A percentile compares a stretch with the other conserved stretches of the same genome.
Conservation (phyloP, 306 rosid genomes). For the Prunus persica region DNA sequence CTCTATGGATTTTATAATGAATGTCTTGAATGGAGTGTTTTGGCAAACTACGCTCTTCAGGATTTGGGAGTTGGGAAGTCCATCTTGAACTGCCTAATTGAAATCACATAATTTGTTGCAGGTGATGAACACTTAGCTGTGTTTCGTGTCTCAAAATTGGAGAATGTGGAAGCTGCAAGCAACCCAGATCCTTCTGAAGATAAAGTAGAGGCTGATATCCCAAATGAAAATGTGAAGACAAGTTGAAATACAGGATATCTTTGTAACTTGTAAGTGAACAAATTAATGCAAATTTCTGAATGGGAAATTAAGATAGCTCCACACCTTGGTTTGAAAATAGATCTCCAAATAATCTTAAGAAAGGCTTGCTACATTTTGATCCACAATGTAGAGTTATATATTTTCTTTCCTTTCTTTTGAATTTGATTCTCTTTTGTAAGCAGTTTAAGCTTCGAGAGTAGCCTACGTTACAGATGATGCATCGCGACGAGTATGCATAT, state of each 20-base stretch:
- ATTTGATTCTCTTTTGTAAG: background rate
- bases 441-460: too few species aligned
- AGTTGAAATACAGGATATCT: conserved; percentile 21
- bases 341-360: background rate
- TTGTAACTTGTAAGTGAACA: conserved; percentile 15
- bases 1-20: too few species aligned
- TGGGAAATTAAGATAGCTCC: background rate
- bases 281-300: conserved; percentile 6
- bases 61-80: background rate
- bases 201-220: conserved; percentile 20
- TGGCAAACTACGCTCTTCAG: background rate
- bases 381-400: background rate
- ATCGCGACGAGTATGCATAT: too few species aligned
- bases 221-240: conserved; percentile 31
- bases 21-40: background rate
- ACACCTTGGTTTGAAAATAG: background rate
- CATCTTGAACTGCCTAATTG: background rate
- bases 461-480: too few species aligned
- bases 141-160: conserved; percentile 68
- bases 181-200: conserved; percentile 32
- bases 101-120: conserved; percentile 23
- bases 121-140: conserved; percentile 87
- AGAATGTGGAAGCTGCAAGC: conserved; percentile 36
- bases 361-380: background rate
- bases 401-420: background rate